Conservation (phyloP, 1,284 basidiomycete genomes). For the Xerocomus cyaneibrunnescens region DNA sequence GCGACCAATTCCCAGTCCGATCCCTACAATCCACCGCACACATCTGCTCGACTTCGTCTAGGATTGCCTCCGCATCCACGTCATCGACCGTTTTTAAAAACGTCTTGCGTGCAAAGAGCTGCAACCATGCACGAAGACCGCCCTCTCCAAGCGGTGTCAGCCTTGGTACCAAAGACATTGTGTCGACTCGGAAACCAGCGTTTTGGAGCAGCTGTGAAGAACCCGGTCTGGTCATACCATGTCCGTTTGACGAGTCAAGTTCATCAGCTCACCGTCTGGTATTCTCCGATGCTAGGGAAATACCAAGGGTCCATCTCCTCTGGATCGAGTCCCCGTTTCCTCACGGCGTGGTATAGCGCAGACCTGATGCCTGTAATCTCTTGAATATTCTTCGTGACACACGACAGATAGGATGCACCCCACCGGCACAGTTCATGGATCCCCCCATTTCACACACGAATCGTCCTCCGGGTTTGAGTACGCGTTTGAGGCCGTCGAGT, state of each 20-base stretch:
- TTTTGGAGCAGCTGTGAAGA: conserved; percentile 51
- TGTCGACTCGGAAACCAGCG: conserved; percentile 54
- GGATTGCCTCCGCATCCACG: conserved; percentile 55
- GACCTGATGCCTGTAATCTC: conserved; percentile 53
- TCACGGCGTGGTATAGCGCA: conserved; percentile 57
- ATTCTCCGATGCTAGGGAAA: conserved; percentile 72
- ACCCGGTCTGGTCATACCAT: neutral
- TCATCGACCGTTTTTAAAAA: conserved; percentile 54
- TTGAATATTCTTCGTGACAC: neutral
- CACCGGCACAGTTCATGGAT: conserved; percentile 66
- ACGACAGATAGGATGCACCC: conserved; percentile 8
- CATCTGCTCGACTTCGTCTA: conserved; percentile 61
- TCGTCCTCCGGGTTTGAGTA: conserved; percentile 68
- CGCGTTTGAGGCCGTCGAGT: conserved; percentile 52
- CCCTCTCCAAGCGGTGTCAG: conserved; percentile 60
- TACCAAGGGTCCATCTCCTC: conserved; percentile 74
- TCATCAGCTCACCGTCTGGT: conserved; percentile 48
- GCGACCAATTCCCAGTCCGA: conserved; percentile 57
- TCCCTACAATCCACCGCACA: conserved; percentile 62
- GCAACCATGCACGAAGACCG: conserved; percentile 68
- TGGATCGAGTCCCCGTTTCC: conserved; percentile 58
- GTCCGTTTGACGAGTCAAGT: neutral
- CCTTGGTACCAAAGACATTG: conserved; percentile 65
- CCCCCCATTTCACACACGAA: conserved; percentile 81
- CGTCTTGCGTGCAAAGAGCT: conserved; percentile 60